Conservation (phyloP, 1,284 basidiomycete species). For the Ceratobasidium sp. region DNA sequence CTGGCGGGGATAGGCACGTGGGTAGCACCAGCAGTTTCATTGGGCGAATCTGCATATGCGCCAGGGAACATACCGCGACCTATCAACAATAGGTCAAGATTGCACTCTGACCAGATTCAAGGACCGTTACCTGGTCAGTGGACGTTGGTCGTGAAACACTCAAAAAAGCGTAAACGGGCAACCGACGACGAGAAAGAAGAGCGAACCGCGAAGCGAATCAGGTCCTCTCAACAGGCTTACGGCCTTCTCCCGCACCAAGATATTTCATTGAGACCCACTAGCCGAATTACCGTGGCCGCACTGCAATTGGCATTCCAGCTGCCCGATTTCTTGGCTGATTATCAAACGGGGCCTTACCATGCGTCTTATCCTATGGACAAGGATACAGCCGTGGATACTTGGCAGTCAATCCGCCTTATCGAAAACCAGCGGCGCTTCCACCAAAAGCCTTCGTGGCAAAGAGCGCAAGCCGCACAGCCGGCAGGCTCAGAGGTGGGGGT, state of each 20-base stretch:
- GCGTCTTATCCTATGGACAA: background rate
- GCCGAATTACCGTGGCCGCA: background rate
- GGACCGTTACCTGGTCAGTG: no score
- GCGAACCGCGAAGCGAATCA: background rate
- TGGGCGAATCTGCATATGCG: no score
- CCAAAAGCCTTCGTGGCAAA: conserved; percentile 1
- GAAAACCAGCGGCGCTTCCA: background rate
- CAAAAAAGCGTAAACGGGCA: conserved; percentile 6
- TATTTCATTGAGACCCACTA: background rate
- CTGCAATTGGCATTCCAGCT: background rate
- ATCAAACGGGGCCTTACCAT: background rate
- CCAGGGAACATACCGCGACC: background rate
- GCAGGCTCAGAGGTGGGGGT: background rate
- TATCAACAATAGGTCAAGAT: background rate
- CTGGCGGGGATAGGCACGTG: background rate
- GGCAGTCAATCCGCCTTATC: conserved; percentile 5
- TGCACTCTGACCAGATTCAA: background rate
- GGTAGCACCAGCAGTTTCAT: no score
- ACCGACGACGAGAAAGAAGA: conserved; percentile 3
- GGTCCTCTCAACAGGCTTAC: background rate
- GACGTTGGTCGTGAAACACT: no score
- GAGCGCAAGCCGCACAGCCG: background rate
- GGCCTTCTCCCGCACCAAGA: background rate
- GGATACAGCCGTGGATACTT: background rate
- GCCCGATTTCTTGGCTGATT: background rate